Evolutionary conservation across 1,284 basidiomycete genomes (phyloP).

Genomic region (Ganoderma lingzhi): DNA sequence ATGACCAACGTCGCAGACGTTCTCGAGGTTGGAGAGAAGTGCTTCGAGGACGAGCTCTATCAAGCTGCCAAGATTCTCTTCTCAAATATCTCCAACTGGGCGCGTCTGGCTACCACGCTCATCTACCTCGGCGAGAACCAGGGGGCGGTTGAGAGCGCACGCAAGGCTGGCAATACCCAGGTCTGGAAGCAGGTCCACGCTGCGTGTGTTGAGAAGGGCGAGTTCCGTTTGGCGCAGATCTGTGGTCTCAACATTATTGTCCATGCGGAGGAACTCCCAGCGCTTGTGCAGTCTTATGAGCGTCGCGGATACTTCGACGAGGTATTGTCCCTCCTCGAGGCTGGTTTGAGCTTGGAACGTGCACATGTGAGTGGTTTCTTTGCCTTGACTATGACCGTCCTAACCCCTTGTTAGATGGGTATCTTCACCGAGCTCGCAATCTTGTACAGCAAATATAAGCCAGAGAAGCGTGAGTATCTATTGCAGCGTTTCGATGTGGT

Average conservation of each 20-base stretch:
- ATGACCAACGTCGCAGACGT: constrained; percentile 99
- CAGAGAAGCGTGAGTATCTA: constrained; percentile 81
- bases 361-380: constrained; percentile 73
- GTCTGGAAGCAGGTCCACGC: constrained; percentile 99
- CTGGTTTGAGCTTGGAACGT: constrained; percentile 93
- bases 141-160: constrained; percentile 96
- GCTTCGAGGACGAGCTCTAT: constrained; percentile 98
- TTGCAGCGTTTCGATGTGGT: not conserved
- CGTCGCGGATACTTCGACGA: constrained; percentile 95
- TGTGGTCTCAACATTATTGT: constrained; percentile 96
- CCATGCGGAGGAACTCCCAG: constrained; percentile 92
- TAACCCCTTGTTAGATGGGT: constrained; percentile 66
- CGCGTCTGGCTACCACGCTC: constrained; percentile 95
- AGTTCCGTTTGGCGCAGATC: constrained; percentile 98
- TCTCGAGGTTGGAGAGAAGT: constrained; percentile 97
- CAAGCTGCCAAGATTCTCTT: constrained; percentile 97
- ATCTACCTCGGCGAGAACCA: constrained; percentile 99
- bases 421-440: constrained; percentile 96
- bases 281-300: constrained; percentile 89
- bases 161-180: constrained; percentile 99
- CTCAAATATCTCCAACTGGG: constrained; percentile 98
- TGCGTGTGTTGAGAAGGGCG: constrained; percentile 96
- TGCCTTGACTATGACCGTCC: not conserved
- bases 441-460: constrained; percentile 96
- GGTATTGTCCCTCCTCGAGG: constrained; percentile 90